Base-by-base conservation (phyloP, 257 asterid species). In the Echites panduratus region DNA sequence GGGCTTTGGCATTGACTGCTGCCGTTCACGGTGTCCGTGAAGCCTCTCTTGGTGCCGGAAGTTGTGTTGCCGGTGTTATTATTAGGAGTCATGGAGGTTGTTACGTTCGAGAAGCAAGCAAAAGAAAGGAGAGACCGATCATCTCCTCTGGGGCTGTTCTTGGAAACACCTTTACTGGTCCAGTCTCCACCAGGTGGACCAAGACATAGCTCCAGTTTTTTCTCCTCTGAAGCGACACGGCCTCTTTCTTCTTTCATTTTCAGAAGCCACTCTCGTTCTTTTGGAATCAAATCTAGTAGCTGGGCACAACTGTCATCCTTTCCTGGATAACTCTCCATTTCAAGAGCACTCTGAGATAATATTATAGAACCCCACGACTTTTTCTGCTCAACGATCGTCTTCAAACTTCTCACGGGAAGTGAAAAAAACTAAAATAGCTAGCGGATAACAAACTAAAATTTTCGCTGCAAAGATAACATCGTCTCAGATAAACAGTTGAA, bases 181-280 rank as follows among this genome's bases (percentile, higher is more conserved):
- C 90, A 87, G 27, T 79, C 79, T 44, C 85, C 91, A 38, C 87
- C 89, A 0, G 98, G 98, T n/a, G 99, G 99, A 70, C 91, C 95
- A 58, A 91, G 97, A 64, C 89, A 83, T 38, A 95, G 84, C 84
- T 90, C 95, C 10, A 95, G 96, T 82, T 84, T 88, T 69, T 76
- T 86, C 82, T 91, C 97, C 38, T 84, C 96, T n/a, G 88, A 72
- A 74, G 72, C 61, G 32, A 78, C 79, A 75, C 74, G 79, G 19
- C 62, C 72, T 52, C 56, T 44, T 54, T 79, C 69, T 74, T 70
- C 83, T 64, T 69, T 85, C 48, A 83, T 75, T 80, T 82, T 83
- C 67, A 76, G 79, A 8, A 54, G 7, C 89, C 87, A 77, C 26
- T 78, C 74, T 50, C 71, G 58, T 0, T 81, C 79, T 68, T 75